Evolutionary conservation across 768 basidiomycete species (phyloP), one percentile per base, ranked within the genome.

Genomic region (Psilocybe subaeruginosa): DNA sequence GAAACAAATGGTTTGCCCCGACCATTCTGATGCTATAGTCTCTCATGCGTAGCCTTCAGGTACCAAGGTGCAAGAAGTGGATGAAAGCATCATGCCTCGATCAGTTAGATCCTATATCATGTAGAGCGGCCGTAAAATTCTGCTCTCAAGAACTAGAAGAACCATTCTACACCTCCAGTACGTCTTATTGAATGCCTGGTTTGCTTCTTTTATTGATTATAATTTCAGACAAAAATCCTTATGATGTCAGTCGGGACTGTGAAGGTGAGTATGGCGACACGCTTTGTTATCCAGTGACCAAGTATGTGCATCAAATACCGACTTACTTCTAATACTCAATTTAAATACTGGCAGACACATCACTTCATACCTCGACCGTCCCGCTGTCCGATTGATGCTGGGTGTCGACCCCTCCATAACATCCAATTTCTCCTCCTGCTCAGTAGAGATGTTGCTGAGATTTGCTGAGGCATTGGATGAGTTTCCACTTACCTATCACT

Each of bases 201-300:
- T 48, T 14, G 14, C 41, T 12, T 43, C 14, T 14, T 11, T n/a
- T n/a, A 14, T 9, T 4, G 4, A 17, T 9, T n/a, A 4, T 14
- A 12, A 43, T 7, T 35, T 35, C 56, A 79, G 79, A 76, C 19
- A 74, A 74, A 70, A 87, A 87, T 69, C 85, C 83, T 0, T 92
- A 93, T 65, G 90, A 93, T 67, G 81, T 93, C 54, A 87, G 81
- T 67, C 80, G 81, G 66, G 70, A 76, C 35, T 91, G 89, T 60
- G 80, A 82, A 59, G 81, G 85, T 58, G 66, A 72, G 35, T 70
- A 82, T 7, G 64, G 53, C 0, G 80, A 79, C 2, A 78, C 77
- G 0, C 76, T 88, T 5, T 91, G 89, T 70, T 87, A 90, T 64
- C 82, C 86, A 1, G 73, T 85, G 9, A 86, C 78, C 8, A 70